Conservation (phyloP, 192 early-diverging fungal species). For the Coemansia sp. region DNA sequence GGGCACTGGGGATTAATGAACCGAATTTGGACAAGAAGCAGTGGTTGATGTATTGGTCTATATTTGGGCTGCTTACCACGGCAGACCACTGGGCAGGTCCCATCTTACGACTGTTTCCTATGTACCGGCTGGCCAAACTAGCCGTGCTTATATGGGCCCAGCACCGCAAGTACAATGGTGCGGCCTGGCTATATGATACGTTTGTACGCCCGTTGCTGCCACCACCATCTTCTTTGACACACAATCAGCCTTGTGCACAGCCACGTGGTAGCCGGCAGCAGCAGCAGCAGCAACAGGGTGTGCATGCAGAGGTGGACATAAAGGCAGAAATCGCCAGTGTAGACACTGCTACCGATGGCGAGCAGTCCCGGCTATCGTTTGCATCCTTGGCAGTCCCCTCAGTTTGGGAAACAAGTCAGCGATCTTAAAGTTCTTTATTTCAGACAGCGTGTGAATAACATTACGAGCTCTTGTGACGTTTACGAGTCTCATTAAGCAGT, state of each 20-base stretch:
- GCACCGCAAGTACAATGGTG: conserved; percentile 49
- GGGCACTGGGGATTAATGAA: conserved; percentile 21
- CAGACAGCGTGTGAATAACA: conserved; percentile 10
- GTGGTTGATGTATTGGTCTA: conserved; percentile 53
- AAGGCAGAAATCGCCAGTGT: not conserved
- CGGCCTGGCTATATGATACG: conserved; percentile 48
- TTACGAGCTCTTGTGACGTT: conserved; percentile 38
- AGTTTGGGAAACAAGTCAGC: conserved; percentile 21
- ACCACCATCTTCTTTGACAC: conserved; percentile 12
- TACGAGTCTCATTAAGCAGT: conserved; percentile 39
- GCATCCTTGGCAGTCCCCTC: conserved; percentile 25
- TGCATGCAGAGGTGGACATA: conserved; percentile 1
- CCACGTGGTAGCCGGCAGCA: not conserved
- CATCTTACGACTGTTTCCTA: conserved; percentile 44
- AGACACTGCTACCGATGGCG: not conserved
- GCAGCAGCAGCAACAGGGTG: not conserved
- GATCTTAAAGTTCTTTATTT: not conserved
- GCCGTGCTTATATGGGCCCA: conserved; percentile 48
- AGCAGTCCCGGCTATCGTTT: conserved; percentile 4
- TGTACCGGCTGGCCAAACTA: conserved; percentile 47
- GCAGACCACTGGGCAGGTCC: conserved; percentile 52
- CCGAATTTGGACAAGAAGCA: conserved; percentile 49
- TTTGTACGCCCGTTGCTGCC: conserved; percentile 45
- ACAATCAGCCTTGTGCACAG: not conserved
- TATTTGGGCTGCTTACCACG: conserved; percentile 45